Conservation (phyloP, 768 basidiomycete genomes). For the Mycena kentingensis region DNA sequence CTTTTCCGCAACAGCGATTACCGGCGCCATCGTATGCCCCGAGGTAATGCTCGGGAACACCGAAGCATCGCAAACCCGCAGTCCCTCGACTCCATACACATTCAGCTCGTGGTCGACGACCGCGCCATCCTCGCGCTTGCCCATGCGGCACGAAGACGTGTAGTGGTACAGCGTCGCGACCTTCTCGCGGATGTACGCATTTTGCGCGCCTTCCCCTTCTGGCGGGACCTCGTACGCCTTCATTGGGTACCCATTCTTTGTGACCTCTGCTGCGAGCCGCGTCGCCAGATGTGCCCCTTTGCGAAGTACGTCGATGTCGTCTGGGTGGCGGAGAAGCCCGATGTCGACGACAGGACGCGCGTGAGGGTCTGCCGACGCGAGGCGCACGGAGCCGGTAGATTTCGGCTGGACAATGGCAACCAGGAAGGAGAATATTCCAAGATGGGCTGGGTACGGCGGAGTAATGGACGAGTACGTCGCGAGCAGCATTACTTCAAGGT, state of each 20-base stretch:
- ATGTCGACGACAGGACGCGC: conserved; percentile 21
- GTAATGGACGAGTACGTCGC: conserved; percentile 20
- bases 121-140: conserved; percentile 28
- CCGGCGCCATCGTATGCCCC: conserved; percentile 34
- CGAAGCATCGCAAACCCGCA: conserved; percentile 42
- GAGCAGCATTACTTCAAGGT: conserved; percentile 33
- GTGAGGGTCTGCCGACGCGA: conserved; percentile 21
- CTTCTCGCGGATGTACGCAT: conserved; percentile 24
- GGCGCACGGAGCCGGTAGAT: conserved; percentile 21
- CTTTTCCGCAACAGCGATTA: conserved; percentile 34
- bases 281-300: conserved; percentile 2
- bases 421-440: conserved; percentile 21
- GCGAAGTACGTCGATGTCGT: conserved; percentile 26
- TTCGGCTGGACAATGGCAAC: conserved; percentile 15
- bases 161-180: conserved; percentile 33
- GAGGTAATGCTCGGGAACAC: conserved; percentile 33
- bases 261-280: conserved; percentile 24
- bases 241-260: conserved; percentile 24
- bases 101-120: conserved; percentile 47
- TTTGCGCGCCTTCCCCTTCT: conserved; percentile 26
- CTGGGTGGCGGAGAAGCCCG: conserved; percentile 24
- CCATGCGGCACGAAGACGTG: conserved; percentile 24
- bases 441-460: conserved; percentile 23
- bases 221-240: conserved; percentile 26
- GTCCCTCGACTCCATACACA: conserved; percentile 46